phyloP scores from a whole-genome alignment of 495 filamentous ascomycete genomes.

The Trypethelium eluteriae region DNA sequence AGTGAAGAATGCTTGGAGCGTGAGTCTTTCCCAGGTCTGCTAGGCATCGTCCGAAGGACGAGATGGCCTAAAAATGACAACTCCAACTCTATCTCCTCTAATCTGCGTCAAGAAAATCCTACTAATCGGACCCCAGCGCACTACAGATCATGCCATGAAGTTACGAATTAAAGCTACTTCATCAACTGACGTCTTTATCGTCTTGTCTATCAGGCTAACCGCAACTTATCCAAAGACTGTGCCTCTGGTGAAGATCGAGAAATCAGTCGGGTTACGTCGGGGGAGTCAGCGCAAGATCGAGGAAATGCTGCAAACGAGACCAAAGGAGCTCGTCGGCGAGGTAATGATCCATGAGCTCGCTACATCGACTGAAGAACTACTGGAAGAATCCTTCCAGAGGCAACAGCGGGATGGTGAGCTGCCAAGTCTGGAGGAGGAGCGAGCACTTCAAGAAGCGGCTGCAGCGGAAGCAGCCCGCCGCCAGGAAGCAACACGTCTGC shows the following conservation, averaged over 20 bases:
- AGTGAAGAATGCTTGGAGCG: conserved; percentile 78
- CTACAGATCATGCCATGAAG: conserved; percentile 68
- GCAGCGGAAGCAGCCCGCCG: conserved; percentile 41
- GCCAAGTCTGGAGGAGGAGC: conserved; percentile 83
- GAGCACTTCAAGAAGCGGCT: conserved; percentile 59
- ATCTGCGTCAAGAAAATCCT: not conserved
- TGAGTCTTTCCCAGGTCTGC: conserved; percentile 27
- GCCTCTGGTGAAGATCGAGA: conserved; percentile 64
- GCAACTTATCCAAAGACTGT: conserved; percentile 88
- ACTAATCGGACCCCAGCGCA: conserved; percentile 19
- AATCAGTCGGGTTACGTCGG: conserved; percentile 53
- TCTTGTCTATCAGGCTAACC: conserved; percentile 64
- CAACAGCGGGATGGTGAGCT: conserved; percentile 58
- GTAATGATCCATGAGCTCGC: conserved; percentile 90
- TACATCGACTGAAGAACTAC: conserved; percentile 70
- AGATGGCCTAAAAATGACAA: too few relatives aligned
- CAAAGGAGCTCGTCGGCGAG: conserved; percentile 63
- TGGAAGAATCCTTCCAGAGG: conserved; percentile 77
- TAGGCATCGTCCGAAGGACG: conserved; percentile 7
- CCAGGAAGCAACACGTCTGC: conserved; percentile 20
- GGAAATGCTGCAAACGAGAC: conserved; percentile 59
- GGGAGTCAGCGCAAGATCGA: conserved; percentile 59
- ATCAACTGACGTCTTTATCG: conserved; percentile 56
- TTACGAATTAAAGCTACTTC: conserved; percentile 65
- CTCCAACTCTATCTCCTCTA: too few relatives aligned